phyloP scores from a whole-genome alignment of 495 filamentous ascomycete genomes.

The Trichoderma reesei region DNA sequence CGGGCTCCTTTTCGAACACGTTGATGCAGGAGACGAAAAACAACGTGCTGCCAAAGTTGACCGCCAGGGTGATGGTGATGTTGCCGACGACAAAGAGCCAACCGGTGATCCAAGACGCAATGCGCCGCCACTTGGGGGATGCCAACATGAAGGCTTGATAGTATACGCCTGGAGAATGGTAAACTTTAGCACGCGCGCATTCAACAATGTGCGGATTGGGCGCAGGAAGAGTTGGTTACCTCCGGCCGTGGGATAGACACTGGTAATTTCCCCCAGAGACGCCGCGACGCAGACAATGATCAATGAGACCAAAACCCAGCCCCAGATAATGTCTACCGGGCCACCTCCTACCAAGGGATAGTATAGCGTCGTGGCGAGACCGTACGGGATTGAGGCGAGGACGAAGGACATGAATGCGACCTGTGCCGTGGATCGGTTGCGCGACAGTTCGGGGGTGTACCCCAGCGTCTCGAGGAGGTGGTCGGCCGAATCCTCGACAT shows the following conservation, averaged over 20 bases:
- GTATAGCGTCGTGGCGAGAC: constrained; percentile 59
- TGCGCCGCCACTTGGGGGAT: constrained; percentile 26
- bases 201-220: neutral
- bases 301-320: constrained; percentile 40
- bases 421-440: constrained; percentile 44
- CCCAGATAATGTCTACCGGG: constrained; percentile 58
- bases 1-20: constrained; percentile 36
- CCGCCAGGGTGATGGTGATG: constrained; percentile 59
- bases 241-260: constrained; percentile 46
- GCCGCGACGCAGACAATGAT: constrained; percentile 44
- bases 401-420: constrained; percentile 51
- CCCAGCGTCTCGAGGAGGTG: constrained; percentile 41
- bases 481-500: constrained; percentile 24
- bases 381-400: constrained; percentile 49
- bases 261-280: constrained; percentile 47
- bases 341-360: constrained; percentile 58
- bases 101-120: constrained; percentile 55
- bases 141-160: constrained; percentile 49
- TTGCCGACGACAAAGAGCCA: constrained; percentile 62
- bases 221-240: constrained; percentile 15
- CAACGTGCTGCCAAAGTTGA: constrained; percentile 55
- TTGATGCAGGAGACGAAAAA: constrained; percentile 46
- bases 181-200: neutral
- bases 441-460: constrained; percentile 41
- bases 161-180: constrained; percentile 27